phyloP scores from a whole-genome alignment of 345 rosid genomes.

The Lepidium sativum region DNA sequence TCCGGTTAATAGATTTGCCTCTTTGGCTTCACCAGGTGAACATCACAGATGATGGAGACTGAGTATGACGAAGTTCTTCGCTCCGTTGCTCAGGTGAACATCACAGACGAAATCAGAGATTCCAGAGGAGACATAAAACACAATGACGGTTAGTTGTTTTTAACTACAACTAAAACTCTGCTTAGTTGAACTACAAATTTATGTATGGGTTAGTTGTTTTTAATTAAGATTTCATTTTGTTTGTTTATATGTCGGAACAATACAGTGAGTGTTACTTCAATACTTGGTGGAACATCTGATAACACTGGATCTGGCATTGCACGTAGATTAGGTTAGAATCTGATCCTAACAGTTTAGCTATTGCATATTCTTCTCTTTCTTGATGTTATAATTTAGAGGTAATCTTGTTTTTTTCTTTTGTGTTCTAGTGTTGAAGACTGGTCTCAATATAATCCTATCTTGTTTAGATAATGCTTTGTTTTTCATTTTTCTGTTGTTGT shows the following conservation, averaged over 20 bases:
- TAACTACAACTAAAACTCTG: neutral
- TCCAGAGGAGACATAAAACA: neutral
- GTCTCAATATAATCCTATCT: slow-evolving; percentile 63
- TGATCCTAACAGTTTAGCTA: neutral
- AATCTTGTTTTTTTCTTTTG: neutral
- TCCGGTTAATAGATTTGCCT: too few species aligned
- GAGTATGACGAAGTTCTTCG: slow-evolving; percentile 18
- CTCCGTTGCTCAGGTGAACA: slow-evolving; percentile 18
- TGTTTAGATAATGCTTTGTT: neutral
- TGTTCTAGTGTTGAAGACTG: slow-evolving; percentile 72
- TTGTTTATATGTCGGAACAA: slow-evolving; percentile 37
- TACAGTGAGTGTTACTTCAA: slow-evolving; percentile 57
- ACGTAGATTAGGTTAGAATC: slow-evolving; percentile 59
- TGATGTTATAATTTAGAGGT: neutral
- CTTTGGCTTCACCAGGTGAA: too few species aligned
- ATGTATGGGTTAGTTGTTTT: slow-evolving; percentile 65
- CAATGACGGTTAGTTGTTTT: neutral
- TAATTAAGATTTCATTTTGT: neutral
- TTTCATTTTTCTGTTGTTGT: neutral
- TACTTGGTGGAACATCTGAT: slow-evolving; percentile 81
- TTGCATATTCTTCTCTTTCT: neutral
- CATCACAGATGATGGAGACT: slow-evolving; percentile 14
- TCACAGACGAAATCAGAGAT: slow-evolving; percentile 1
- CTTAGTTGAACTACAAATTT: slow-evolving; percentile 32
- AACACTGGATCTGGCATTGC: slow-evolving; percentile 88